phyloP scores from a whole-genome alignment of 2,329 filamentous ascomycete genomes.

The Pseudovirgaria hyperparasitica region DNA sequence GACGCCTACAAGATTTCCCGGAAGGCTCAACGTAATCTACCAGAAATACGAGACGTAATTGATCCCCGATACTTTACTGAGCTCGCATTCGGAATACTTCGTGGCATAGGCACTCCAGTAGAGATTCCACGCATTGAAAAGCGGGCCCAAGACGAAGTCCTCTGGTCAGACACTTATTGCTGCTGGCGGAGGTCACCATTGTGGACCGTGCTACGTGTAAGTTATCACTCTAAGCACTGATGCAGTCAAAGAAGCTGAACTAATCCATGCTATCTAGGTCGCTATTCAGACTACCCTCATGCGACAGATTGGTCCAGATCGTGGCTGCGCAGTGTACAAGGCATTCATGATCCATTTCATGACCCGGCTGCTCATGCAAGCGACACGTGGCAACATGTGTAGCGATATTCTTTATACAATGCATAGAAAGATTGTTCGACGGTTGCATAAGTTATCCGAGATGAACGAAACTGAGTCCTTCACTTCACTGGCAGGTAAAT shows the following conservation, averaged over 20 bases:
- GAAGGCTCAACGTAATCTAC: conserved; percentile 26
- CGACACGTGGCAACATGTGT: conserved; percentile 10
- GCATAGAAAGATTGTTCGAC: conserved; percentile 11
- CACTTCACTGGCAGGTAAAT: neutral
- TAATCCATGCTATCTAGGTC: no score
- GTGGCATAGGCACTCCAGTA: conserved; percentile 17
- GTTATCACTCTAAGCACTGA: no score
- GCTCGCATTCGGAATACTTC: conserved; percentile 33
- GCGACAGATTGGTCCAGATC: neutral
- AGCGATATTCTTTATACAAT: conserved; percentile 7
- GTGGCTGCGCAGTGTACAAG: no score
- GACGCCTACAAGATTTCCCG: conserved; percentile 20
- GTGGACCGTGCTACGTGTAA: conserved; percentile 41
- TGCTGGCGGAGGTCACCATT: conserved; percentile 38
- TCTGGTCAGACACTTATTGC: conserved; percentile 20
- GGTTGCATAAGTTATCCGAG: conserved; percentile 3
- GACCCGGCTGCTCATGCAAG: conserved; percentile 21
- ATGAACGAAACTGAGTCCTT: no score
- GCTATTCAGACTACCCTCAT: conserved; percentile 23
- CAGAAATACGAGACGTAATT: conserved; percentile 36
- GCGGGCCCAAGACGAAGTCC: conserved; percentile 37
- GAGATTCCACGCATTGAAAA: conserved; percentile 27
- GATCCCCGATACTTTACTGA: conserved; percentile 41
- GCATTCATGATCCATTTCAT: conserved; percentile 37
- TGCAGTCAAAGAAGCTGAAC: no score